Base-by-base conservation (phyloP, 2,329 filamentous ascomycete species). In the Aspergillus floridensis region DNA sequence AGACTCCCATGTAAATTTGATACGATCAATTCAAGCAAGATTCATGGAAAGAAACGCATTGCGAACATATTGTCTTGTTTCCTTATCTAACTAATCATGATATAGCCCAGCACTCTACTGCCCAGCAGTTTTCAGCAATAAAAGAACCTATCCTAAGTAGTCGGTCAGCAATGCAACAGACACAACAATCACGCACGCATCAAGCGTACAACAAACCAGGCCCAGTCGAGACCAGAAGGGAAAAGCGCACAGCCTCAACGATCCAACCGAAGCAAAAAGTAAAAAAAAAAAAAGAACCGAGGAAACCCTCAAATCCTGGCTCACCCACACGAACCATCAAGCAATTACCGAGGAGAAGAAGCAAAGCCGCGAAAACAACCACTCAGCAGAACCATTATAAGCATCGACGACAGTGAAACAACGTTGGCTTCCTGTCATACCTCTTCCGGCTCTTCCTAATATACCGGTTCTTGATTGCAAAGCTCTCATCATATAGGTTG, bases 371-470 rank as follows among this genome's bases (percentile, higher is more conserved):
- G 16, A 5, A 35, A 35, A 16, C 32, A 35, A 65, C 67, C 68
- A 69, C 66, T 79, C 76, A 79, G 76, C 66, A 73, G 76, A 79
- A 78, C 76, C 76, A 71, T 77, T 79, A 68, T 79, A 79, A 79
- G 76, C 76, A 79, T 68, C 76, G 76, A 78, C 76, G 70, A 74
- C 76, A 75, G 68, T 63, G 63, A 61, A 62, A 58, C 65, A 60
- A 58, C 61, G 24, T 57, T 65, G 35, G 58, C 38, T 35, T 65
- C 66, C 62, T 72, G 76, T 57, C 76, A 79, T 78, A 74, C 76
- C 76, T 79, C 68, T 78, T 79, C 75, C 76, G 76, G 76, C 76
- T 79, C 76, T 79, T 79, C 76, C 76, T 79, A 79, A 74, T 70
- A 72, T 70, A 69, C 66, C 69, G 76, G 76, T 77, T 77, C 74